These are phyloP conservation scores for Elsinoe arachidis DNA, from an alignment of 2,329 filamentous ascomycete species.

Conservation along the genomic window DNA sequence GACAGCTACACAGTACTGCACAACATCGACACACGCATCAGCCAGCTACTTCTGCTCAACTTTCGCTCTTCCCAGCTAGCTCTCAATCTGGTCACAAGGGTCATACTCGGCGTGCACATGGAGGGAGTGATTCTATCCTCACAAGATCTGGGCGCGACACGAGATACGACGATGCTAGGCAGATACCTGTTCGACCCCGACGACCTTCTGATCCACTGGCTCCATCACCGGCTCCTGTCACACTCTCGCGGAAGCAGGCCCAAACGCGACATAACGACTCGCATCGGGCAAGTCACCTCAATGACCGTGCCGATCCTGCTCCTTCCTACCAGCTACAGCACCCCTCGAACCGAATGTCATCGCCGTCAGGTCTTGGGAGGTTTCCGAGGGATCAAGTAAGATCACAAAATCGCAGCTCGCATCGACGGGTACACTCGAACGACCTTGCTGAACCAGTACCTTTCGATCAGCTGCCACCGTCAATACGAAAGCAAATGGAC, in stretches of 20 bases:
- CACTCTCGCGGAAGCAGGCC: too few species aligned
- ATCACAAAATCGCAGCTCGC: neutral
- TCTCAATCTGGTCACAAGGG: neutral
- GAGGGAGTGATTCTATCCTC: neutral
- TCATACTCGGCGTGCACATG: neutral
- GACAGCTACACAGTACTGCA: neutral
- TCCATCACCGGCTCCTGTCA: too few species aligned
- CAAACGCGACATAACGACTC: too few species aligned
- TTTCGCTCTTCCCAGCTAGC: neutral
- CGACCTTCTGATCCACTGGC: neutral
- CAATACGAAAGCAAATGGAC: neutral
- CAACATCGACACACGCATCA: conserved; percentile 6
- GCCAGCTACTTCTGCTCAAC: neutral
- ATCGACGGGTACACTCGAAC: neutral
- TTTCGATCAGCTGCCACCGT: neutral
- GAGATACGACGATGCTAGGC: neutral
- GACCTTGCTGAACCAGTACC: conserved; percentile 2
- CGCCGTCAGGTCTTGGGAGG: too few species aligned
- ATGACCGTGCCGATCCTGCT: too few species aligned
- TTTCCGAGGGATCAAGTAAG: too few species aligned
- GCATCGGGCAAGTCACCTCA: too few species aligned
- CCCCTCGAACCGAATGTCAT: too few species aligned
- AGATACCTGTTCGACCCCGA: neutral
- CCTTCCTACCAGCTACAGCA: too few species aligned
- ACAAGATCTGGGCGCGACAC: neutral